These are phyloP conservation scores for Fusarium dlaminii DNA, from an alignment of 2,329 filamentous ascomycete genomes.

Conservation along the genomic window DNA sequence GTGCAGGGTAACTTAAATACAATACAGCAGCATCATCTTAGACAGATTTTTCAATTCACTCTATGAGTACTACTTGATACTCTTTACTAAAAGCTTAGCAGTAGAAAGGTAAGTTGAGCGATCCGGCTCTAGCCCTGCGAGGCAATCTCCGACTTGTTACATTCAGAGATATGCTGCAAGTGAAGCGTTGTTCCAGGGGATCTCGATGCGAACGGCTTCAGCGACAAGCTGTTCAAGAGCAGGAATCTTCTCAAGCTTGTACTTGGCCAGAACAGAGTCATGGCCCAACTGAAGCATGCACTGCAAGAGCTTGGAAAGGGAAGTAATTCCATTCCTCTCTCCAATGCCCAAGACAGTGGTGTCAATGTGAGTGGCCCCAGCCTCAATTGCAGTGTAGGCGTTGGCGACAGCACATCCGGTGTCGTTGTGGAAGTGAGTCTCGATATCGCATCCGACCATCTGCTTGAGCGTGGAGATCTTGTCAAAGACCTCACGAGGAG, in stretches of 20 bases:
- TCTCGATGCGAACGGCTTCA: conserved; percentile 57
- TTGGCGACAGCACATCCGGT: conserved; percentile 92
- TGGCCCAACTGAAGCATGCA: conserved; percentile 57
- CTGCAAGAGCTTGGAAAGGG: conserved; percentile 51
- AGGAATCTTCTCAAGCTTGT: conserved; percentile 90
- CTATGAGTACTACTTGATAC: not conserved
- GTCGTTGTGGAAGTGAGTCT: conserved; percentile 75
- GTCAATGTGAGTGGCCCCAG: conserved; percentile 84
- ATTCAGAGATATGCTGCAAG: not conserved
- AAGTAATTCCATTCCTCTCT: conserved; percentile 73
- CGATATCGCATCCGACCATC: conserved; percentile 72
- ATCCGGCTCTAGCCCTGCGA: not conserved
- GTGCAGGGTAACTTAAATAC: not conserved
- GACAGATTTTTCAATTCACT: not conserved
- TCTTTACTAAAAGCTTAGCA: not conserved
- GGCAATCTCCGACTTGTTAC: not conserved
- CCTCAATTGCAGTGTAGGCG: conserved; percentile 87
- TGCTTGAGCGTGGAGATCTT: conserved; percentile 81
- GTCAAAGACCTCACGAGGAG: conserved; percentile 88
- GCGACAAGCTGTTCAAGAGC: conserved; percentile 87
- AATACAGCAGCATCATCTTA: not conserved
- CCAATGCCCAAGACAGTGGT: conserved; percentile 73
- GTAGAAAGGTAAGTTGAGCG: not conserved
- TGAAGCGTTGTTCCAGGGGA: conserved; percentile 27
- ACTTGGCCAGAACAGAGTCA: conserved; percentile 88